Evolutionary conservation across 2,329 filamentous ascomycete genomes (phyloP).

Genomic region (Endocalyx cinctus): DNA sequence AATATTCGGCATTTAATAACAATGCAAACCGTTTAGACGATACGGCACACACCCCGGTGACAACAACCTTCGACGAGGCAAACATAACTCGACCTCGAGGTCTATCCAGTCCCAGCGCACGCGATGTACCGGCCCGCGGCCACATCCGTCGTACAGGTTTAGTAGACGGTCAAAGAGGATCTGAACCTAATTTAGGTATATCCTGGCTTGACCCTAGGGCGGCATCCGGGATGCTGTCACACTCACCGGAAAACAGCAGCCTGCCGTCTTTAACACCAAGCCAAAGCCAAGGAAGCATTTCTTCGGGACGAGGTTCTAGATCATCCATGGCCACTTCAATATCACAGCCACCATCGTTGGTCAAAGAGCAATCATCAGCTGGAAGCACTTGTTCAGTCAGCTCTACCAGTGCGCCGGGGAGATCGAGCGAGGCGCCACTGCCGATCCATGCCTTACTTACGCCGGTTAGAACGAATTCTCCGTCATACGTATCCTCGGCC

Average conservation of each 20-base stretch:
- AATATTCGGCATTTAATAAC: conserved; percentile 20
- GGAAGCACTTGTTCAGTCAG: conserved; percentile 38
- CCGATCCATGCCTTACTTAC: conserved; percentile 50
- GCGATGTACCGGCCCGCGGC: conserved; percentile 17
- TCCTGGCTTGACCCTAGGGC: conserved; percentile 23
- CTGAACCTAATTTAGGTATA: conserved; percentile 7
- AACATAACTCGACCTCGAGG: conserved; percentile 15
- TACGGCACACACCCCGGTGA: conserved; percentile 40
- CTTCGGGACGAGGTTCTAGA: conserved; percentile 12
- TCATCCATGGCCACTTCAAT: conserved; percentile 20
- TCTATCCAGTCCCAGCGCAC: conserved; percentile 24
- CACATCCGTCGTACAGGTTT: conserved; percentile 14
- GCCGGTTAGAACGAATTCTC: neutral
- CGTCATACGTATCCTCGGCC: conserved; percentile 11
- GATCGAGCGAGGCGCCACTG: conserved; percentile 45
- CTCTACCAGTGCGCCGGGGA: conserved; percentile 37
- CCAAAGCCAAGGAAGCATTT: conserved; percentile 9
- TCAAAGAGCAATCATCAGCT: conserved; percentile 41
- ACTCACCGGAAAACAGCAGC: conserved; percentile 22
- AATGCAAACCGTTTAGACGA: conserved; percentile 34
- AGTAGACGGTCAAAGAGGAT: conserved; percentile 14
- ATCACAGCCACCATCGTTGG: conserved; percentile 35
- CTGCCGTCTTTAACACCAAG: conserved; percentile 14
- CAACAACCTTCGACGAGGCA: conserved; percentile 30
- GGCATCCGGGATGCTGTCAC: conserved; percentile 10